These are phyloP conservation scores for Phoma sp. DNA, from an alignment of 2,329 filamentous ascomycete species.

Conservation along the genomic window DNA sequence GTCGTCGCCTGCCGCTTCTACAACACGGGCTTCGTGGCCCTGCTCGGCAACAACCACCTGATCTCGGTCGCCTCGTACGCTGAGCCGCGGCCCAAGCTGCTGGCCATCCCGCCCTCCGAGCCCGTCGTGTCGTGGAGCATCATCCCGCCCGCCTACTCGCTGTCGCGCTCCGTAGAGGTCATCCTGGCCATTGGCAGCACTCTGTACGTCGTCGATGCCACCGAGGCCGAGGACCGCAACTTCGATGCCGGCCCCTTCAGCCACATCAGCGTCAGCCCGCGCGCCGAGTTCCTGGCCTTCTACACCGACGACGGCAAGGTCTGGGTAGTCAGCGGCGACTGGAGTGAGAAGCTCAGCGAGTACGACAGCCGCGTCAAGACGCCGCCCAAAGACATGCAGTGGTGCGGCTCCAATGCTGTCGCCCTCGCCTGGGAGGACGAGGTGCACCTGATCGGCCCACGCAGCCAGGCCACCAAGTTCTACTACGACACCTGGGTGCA, in stretches of 20 bases:
- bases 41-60: slow-evolving; percentile 86
- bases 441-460: slow-evolving; percentile 88
- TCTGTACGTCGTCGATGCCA: slow-evolving; percentile 83
- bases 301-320: slow-evolving; percentile 83
- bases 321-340: slow-evolving; percentile 94
- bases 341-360: slow-evolving; percentile 89
- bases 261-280: slow-evolving; percentile 88
- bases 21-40: slow-evolving; percentile 86
- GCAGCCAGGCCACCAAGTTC: slow-evolving; percentile 75
- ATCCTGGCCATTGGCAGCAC: slow-evolving; percentile 84
- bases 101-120: slow-evolving; percentile 78
- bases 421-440: slow-evolving; percentile 98
- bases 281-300: slow-evolving; percentile 84
- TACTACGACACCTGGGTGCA: slow-evolving; percentile 93
- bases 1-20: slow-evolving; percentile 93
- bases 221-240: slow-evolving; percentile 87
- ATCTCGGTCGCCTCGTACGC: slow-evolving; percentile 87
- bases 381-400: slow-evolving; percentile 84
- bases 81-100: slow-evolving; percentile 83
- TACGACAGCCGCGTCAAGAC: slow-evolving; percentile 88
- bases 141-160: slow-evolving; percentile 83
- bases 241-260: slow-evolving; percentile 92
- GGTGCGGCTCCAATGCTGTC: slow-evolving; percentile 95
- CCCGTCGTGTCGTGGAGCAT: slow-evolving; percentile 87
- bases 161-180: slow-evolving; percentile 92